Percentiles rank a stretch among this genome's conserved stretches.
phyloP scores from a whole-genome alignment of 148 eudicot species.

The Diospyros lotus region DNA sequence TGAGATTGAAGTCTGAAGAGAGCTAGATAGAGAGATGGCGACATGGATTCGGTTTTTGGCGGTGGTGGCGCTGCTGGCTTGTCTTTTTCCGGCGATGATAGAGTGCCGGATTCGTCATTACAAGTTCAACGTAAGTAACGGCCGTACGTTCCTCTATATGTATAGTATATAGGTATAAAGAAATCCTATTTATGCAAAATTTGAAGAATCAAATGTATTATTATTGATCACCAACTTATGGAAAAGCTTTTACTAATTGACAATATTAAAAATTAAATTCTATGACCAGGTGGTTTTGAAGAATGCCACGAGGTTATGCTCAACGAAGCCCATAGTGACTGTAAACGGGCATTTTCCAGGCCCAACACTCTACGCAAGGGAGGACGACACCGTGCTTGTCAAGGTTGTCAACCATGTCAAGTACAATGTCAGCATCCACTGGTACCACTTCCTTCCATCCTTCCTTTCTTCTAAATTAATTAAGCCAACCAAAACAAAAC shows the following conservation, averaged over 20 bases:
- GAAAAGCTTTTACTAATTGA: neutral
- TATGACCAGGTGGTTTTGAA: conserved; percentile 42
- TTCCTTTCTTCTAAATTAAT: too few species aligned
- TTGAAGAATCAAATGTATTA: neutral
- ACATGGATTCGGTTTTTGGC: conserved; percentile 15
- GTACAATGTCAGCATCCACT: conserved; percentile 46
- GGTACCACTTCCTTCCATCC: conserved; percentile 20
- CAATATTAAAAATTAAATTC: neutral
- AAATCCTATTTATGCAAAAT: neutral
- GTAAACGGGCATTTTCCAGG: conserved; percentile 55
- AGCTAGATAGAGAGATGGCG: conserved; percentile 6
- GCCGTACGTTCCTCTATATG: neutral
- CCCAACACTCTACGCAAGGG: conserved; percentile 44
- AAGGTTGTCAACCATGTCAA: conserved; percentile 58
- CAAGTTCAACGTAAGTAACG: conserved; percentile 55
- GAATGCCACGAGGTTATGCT: conserved; percentile 37
- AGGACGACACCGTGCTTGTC: conserved; percentile 43
- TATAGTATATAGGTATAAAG: neutral
- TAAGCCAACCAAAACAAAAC: too few species aligned
- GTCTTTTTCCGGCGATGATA: conserved; percentile 21
- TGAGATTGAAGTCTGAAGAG: too few species aligned
- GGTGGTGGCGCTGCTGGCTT: conserved; percentile 15
- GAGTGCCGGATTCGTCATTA: conserved; percentile 44
- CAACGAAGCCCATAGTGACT: conserved; percentile 44
- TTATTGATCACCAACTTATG: neutral